A percentile compares a stretch with the other conserved stretches of the same genome.
These are phyloP conservation scores for Zygoascus meyerae DNA, from an alignment of 1,139 yeast genomes.

Conservation along the genomic window DNA sequence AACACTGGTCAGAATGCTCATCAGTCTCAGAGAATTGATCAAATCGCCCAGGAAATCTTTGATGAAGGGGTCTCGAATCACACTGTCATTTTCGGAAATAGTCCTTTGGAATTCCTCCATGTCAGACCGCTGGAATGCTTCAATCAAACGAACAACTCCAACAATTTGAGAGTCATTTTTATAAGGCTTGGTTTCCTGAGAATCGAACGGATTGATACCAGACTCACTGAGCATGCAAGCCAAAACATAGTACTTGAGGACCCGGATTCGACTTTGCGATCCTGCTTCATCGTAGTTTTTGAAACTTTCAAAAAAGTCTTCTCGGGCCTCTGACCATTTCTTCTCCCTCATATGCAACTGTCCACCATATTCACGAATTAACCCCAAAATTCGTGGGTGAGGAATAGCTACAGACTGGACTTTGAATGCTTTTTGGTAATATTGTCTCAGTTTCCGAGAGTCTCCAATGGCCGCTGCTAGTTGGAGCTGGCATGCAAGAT, in stretches of 20 bases:
- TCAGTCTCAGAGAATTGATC: conserved; percentile 31
- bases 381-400: conserved; percentile 68
- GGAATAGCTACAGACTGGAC: conserved; percentile 65
- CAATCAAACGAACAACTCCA: conserved; percentile 36
- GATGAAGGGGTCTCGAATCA: conserved; percentile 29
- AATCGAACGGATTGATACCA: conserved; percentile 59
- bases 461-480: conserved; percentile 40
- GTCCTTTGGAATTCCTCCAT: conserved; percentile 34
- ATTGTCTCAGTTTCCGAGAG: conserved; percentile 39
- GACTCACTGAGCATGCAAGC: conserved; percentile 61
- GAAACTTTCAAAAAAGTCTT: conserved; percentile 66
- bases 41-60: conserved; percentile 30
- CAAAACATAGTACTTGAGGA: conserved; percentile 57
- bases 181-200: conserved; percentile 44
- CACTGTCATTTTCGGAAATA: conserved; percentile 26
- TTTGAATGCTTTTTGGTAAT: conserved; percentile 45
- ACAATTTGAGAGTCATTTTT: conserved; percentile 35
- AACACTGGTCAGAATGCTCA: conserved; percentile 34
- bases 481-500: conserved; percentile 61
- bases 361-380: conserved; percentile 71
- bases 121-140: conserved; percentile 36
- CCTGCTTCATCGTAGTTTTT: conserved; percentile 79
- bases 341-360: conserved; percentile 53
- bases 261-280: conserved; percentile 46
- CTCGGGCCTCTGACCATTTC: conserved; percentile 57